These are phyloP conservation scores for Vanilla planifolia DNA, from an alignment of 106 monocot species.

Conservation along the genomic window DNA sequence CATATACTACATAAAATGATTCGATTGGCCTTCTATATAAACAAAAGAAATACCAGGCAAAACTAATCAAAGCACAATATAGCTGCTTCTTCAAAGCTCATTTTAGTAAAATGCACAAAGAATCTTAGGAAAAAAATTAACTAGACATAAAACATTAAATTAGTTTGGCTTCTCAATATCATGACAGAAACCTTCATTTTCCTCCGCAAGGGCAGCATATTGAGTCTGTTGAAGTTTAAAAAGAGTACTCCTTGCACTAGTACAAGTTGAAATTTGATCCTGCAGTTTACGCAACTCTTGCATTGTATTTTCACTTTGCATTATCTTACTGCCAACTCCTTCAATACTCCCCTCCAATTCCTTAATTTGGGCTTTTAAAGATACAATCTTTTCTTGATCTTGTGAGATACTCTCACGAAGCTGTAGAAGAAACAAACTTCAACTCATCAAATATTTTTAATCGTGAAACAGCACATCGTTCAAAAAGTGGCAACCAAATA, in stretches of 20 bases:
- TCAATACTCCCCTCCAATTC: constrained; percentile 64
- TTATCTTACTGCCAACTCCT: constrained; percentile 54
- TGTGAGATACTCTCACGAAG: constrained; percentile 77
- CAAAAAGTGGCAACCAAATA: not conserved
- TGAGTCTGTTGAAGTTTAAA: constrained; percentile 85
- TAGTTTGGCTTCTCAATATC: not conserved
- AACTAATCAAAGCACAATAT: too few relatives aligned
- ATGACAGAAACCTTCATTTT: constrained; percentile 83
- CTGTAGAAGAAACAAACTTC: constrained; percentile 23
- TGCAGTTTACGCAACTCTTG: constrained; percentile 82
- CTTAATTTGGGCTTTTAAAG: constrained; percentile 73
- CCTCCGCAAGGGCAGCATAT: constrained; percentile 88
- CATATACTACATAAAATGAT: too few relatives aligned
- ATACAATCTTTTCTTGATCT: constrained; percentile 83
- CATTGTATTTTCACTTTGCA: constrained; percentile 50
- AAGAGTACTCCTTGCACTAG: constrained; percentile 74
- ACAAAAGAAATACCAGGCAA: too few relatives aligned
- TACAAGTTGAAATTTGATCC: constrained; percentile 62
- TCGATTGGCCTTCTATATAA: too few relatives aligned
- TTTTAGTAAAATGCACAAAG: not conserved
- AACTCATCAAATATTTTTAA: not conserved
- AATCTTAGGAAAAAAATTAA: not conserved
- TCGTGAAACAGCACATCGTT: not conserved
- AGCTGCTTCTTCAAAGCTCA: not conserved
- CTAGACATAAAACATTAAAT: not conserved